phyloP scores from a whole-genome alignment of 2,329 filamentous ascomycete species.

The Fusarium sp. region DNA sequence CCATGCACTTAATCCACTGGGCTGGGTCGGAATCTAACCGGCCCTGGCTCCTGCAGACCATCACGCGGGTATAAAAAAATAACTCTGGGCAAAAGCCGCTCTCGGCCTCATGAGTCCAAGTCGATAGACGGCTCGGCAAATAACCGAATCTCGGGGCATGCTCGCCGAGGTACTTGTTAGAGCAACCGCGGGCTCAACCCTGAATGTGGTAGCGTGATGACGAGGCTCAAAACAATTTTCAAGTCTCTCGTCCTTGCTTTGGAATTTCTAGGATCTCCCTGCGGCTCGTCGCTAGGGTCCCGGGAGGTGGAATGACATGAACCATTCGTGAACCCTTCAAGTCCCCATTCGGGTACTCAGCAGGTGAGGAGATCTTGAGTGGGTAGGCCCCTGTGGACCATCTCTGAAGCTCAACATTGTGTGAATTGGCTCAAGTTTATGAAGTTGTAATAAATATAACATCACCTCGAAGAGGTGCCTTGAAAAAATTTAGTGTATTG shows the following conservation, averaged over 20 bases:
- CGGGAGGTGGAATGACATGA: background rate
- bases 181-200: background rate
- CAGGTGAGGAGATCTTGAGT: background rate
- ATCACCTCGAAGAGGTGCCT: background rate
- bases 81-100: conserved; percentile 11
- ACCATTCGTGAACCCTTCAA: background rate
- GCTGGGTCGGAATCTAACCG: background rate
- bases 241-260: background rate
- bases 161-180: background rate
- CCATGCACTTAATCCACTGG: background rate
- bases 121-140: background rate
- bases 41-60: background rate
- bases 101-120: conserved; percentile 4
- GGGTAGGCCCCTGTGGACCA: background rate
- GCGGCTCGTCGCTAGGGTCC: background rate
- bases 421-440: background rate
- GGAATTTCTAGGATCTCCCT: background rate
- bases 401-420: background rate
- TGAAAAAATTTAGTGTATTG: background rate
- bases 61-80: background rate
- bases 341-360: background rate
- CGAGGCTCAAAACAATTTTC: background rate
- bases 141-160: conserved; percentile 10
- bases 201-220: background rate
- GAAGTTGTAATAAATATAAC: background rate